These are phyloP conservation scores for Cryptosporidium meleagridis DNA, from an alignment of 169 alveolate species.

Conservation along the genomic window DNA sequence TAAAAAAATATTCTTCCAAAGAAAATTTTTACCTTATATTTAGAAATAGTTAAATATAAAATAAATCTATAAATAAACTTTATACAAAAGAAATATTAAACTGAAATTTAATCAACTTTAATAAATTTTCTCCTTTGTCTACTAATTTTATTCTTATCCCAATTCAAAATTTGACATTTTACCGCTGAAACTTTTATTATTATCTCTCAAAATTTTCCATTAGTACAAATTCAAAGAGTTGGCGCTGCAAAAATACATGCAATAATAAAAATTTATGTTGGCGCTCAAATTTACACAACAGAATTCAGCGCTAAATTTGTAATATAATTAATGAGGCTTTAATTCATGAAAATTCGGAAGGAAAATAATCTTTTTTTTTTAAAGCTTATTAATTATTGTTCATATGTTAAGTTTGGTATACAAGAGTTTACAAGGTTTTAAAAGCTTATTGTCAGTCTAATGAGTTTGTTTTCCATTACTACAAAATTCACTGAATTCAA, in stretches of 20 bases:
- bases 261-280: background rate
- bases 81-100: background rate
- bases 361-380: background rate
- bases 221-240: background rate
- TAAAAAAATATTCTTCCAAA: no score
- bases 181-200: background rate
- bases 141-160: background rate
- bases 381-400: no score
- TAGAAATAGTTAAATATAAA: no score
- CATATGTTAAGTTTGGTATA: background rate
- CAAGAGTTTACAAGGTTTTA: no score
- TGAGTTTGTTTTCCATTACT: background rate
- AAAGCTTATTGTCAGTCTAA: no score
- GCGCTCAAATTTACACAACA: background rate
- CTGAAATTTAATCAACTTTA: background rate
- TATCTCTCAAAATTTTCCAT: background rate
- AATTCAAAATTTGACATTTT: constrained; percentile 1
- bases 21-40: no score
- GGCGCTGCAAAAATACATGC: background rate
- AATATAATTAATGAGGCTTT: no score
- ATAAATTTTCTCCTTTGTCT: background rate
- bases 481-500: background rate
- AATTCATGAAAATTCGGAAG: no score
- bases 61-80: background rate
- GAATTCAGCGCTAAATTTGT: background rate